Evolutionary conservation across 805 yeast species (phyloP).

Genomic region (Sugiyamaella floridensis): DNA sequence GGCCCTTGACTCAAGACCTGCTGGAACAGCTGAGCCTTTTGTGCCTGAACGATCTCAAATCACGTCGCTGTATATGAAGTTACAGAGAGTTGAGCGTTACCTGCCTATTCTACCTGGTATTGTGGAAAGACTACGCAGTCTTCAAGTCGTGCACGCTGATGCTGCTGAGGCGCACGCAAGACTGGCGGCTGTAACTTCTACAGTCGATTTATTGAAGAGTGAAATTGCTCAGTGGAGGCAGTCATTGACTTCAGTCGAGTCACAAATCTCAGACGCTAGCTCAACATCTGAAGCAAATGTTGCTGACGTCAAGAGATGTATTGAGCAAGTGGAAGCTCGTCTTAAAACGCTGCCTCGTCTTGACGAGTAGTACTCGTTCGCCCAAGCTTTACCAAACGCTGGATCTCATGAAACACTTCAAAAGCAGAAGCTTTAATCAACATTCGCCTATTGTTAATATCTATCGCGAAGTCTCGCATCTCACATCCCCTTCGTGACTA

Average conservation of each 20-base stretch:
- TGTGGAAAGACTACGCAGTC: conserved; percentile 12
- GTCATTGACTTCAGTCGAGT: conserved; percentile 9
- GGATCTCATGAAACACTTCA: not conserved
- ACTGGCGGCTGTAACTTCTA: conserved; percentile 10
- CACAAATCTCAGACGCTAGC: conserved; percentile 1
- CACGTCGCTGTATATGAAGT: conserved; percentile 9
- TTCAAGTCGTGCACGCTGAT: conserved; percentile 17
- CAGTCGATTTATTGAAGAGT: conserved; percentile 2
- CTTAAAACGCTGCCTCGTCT: not conserved
- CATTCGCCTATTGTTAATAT: no score
- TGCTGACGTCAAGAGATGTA: conserved; percentile 8
- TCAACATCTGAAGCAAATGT: not conserved
- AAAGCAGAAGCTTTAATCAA: no score
- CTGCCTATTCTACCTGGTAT: conserved; percentile 11
- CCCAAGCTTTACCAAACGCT: not conserved
- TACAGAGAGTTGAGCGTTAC: conserved; percentile 7
- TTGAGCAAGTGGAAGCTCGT: not conserved
- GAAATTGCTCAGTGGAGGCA: conserved; percentile 13
- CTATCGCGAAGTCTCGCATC: no score
- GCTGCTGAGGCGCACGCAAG: conserved; percentile 9
- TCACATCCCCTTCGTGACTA: no score
- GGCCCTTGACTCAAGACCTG: not conserved
- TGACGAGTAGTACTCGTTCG: not conserved
- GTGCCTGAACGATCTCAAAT: conserved; percentile 6
- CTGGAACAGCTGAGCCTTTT: not conserved